phyloP scores from a whole-genome alignment of 768 basidiomycete genomes.

The Postia placenta region DNA sequence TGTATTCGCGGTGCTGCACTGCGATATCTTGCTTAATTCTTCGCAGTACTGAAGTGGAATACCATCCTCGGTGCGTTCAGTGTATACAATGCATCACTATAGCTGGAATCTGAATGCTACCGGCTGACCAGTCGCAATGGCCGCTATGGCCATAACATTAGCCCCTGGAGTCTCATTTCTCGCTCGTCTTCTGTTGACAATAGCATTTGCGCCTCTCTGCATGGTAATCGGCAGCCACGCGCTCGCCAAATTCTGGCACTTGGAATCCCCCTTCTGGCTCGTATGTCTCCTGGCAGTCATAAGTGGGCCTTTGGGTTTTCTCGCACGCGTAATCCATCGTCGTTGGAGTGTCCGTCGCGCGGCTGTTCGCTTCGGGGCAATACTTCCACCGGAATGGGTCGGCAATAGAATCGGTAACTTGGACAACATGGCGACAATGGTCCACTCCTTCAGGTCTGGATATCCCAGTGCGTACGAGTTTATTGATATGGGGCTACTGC shows the following conservation, averaged over 20 bases:
- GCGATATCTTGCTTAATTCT: too few relatives aligned
- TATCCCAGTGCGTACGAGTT: conserved; percentile 28
- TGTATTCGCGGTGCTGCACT: too few relatives aligned
- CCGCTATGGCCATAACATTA: neutral
- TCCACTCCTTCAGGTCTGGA: conserved; percentile 19
- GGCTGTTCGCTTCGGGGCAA: conserved; percentile 12
- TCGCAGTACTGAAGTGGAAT: too few relatives aligned
- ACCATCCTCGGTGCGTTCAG: too few relatives aligned
- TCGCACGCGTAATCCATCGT: conserved; percentile 3
- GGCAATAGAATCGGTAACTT: conserved; percentile 29
- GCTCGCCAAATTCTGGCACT: too few relatives aligned
- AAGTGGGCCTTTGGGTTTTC: conserved; percentile 7
- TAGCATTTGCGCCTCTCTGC: neutral
- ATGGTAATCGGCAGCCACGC: too few relatives aligned
- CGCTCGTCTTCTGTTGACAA: neutral
- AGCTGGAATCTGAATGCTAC: too few relatives aligned
- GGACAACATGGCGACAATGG: conserved; percentile 24
- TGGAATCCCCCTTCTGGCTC: conserved; percentile 13
- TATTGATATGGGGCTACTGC: neutral
- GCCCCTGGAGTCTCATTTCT: neutral
- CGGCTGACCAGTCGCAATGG: too few relatives aligned
- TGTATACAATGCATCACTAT: too few relatives aligned
- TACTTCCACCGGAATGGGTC: conserved; percentile 22
- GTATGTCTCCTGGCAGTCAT: conserved; percentile 3
- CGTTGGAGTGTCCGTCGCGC: conserved; percentile 2